Evolutionary conservation across 768 basidiomycete genomes (phyloP).

Genomic region (Coprinopsis marcescibilis): DNA sequence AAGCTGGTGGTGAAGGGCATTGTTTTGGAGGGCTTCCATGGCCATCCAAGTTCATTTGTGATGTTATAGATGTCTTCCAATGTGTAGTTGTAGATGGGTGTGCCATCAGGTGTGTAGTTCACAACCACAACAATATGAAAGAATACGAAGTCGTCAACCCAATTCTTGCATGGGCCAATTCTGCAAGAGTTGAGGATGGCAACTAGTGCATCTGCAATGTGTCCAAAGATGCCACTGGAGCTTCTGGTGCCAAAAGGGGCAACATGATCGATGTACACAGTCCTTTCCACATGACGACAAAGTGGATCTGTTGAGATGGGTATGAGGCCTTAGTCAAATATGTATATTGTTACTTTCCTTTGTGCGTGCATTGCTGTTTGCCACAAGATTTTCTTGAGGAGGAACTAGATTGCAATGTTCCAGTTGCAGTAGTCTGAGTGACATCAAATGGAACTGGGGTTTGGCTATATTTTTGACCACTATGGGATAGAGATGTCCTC

Average conservation of each 20-base stretch:
- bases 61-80: conserved; percentile 12
- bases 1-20: conserved; percentile 21
- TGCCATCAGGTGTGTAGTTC: not conserved
- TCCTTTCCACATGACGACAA: conserved; percentile 18
- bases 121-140: conserved; percentile 11
- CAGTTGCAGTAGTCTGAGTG: too few species aligned
- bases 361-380: too few species aligned
- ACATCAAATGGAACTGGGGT: too few species aligned
- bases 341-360: too few species aligned
- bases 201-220: conserved; percentile 25
- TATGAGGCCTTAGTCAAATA: too few species aligned
- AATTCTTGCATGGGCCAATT: conserved; percentile 13
- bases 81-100: not conserved
- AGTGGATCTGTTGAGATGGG: conserved; percentile 20
- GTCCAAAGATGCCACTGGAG: conserved; percentile 27
- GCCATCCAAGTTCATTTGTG: conserved; percentile 25
- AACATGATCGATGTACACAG: conserved; percentile 21
- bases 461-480: too few species aligned
- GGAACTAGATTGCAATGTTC: too few species aligned
- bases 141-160: conserved; percentile 27
- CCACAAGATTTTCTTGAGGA: too few species aligned
- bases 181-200: conserved; percentile 12
- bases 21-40: conserved; percentile 28
- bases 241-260: conserved; percentile 24
- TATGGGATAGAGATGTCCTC: too few species aligned